Evolutionary conservation across 495 filamentous ascomycete species (phyloP).

Genomic region (Trichoderma erinaceum): DNA sequence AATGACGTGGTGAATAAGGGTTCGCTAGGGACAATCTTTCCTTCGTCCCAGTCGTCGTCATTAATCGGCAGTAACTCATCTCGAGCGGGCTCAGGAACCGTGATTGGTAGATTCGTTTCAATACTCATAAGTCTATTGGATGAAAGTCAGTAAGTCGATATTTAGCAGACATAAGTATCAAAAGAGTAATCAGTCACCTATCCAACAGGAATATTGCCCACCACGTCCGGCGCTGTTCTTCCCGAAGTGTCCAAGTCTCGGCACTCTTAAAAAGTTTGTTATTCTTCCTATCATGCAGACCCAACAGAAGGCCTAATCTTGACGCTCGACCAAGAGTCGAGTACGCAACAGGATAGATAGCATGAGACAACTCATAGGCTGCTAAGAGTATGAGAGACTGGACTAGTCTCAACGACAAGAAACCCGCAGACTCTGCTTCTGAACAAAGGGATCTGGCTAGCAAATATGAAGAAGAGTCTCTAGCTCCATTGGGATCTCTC

Average conservation of each 20-base stretch:
- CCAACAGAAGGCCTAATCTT: not conserved
- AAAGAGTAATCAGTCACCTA: not conserved
- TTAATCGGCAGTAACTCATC: conserved; percentile 1
- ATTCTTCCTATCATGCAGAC: not conserved
- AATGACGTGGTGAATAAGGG: conserved; percentile 6
- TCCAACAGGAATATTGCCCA: conserved; percentile 1
- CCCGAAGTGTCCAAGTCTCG: not conserved
- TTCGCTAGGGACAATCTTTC: conserved; percentile 2
- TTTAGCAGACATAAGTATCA: not conserved
- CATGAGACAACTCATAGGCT: conserved; percentile 1
- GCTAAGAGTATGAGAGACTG: not conserved
- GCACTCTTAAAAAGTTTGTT: not conserved
- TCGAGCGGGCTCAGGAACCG: not conserved
- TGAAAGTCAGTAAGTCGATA: not conserved
- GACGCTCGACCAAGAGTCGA: not conserved
- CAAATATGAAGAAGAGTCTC: not conserved
- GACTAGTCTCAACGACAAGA: not conserved
- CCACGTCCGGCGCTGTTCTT: conserved; percentile 6
- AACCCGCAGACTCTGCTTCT: not conserved
- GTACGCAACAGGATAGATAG: not conserved
- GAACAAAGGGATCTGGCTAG: not conserved
- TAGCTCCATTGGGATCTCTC: not conserved
- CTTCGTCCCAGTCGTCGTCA: conserved; percentile 3
- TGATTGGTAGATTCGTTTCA: not conserved
- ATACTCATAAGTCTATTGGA: conserved; percentile 1